A percentile compares a stretch with the other conserved stretches of the same genome.
These are phyloP conservation scores for Mucor mucedo DNA, from an alignment of 371 early-diverging fungal species.

Conservation along the genomic window DNA sequence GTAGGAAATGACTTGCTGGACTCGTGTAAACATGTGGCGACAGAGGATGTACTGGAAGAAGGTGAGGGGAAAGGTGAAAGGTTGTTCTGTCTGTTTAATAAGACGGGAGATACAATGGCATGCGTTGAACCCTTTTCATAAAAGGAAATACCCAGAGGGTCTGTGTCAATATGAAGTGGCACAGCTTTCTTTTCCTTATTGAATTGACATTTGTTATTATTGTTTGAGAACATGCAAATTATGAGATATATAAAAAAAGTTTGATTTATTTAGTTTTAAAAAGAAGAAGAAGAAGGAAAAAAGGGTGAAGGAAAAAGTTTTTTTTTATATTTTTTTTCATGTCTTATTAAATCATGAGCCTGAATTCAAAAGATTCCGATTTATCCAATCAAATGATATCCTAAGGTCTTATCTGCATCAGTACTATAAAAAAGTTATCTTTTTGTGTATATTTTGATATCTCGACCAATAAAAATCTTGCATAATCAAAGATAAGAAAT, in stretches of 20 bases:
- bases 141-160: constrained; percentile 34
- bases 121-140: constrained; percentile 13
- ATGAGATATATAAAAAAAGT: neutral
- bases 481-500: constrained; percentile 4
- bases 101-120: constrained; percentile 14
- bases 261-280: constrained; percentile 1
- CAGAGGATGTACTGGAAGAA: constrained; percentile 32
- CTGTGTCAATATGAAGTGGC: constrained; percentile 31
- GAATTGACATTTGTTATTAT: constrained; percentile 11
- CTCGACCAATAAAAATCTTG: constrained; percentile 14
- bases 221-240: constrained; percentile 3
- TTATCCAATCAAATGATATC: constrained; percentile 16
- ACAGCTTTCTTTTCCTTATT: constrained; percentile 16
- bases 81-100: constrained; percentile 1
- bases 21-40: constrained; percentile 6
- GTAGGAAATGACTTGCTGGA: constrained; percentile 11
- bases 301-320: constrained; percentile 10
- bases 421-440: constrained; percentile 10
- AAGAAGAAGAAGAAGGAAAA: constrained; percentile 8
- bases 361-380: constrained; percentile 24
- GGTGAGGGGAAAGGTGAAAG: constrained; percentile 31
- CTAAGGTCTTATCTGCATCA: constrained; percentile 30
- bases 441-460: constrained; percentile 15
- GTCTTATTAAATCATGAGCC: constrained; percentile 9
- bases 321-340: neutral